phyloP scores from a whole-genome alignment of 371 early-diverging fungal species.

The Rhizopus stolonifer region DNA sequence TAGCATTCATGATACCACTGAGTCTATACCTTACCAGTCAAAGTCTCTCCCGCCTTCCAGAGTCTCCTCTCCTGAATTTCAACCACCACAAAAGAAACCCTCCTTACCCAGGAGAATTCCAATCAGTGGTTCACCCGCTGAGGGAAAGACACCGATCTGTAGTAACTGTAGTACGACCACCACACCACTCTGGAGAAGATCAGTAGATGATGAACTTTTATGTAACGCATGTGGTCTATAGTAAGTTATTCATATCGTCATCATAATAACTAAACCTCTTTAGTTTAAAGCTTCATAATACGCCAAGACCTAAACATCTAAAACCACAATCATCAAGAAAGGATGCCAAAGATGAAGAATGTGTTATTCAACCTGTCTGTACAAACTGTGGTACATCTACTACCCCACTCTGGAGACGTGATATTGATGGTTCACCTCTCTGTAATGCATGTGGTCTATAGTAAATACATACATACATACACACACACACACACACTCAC shows the following conservation, averaged over 20 bases:
- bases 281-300: slow-evolving; percentile 70
- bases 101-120: slow-evolving; percentile 8
- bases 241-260: slow-evolving; percentile 14
- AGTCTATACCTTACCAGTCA: slow-evolving; percentile 13
- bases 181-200: slow-evolving; percentile 96
- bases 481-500: no score
- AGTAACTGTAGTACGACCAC: slow-evolving; percentile 85
- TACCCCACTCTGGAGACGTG: slow-evolving; percentile 95
- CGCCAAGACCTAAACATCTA: slow-evolving; percentile 57
- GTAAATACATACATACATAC: slow-evolving; percentile 32
- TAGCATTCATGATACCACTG: not conserved
- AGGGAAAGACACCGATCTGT: slow-evolving; percentile 52
- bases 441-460: slow-evolving; percentile 98
- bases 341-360: slow-evolving; percentile 28
- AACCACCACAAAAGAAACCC: slow-evolving; percentile 12
- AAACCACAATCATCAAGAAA: slow-evolving; percentile 28
- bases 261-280: not conserved
- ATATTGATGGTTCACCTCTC: slow-evolving; percentile 71
- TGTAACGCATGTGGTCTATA: slow-evolving; percentile 97
- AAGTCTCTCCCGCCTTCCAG: slow-evolving; percentile 25
- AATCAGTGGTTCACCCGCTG: slow-evolving; percentile 19
- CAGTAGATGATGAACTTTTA: slow-evolving; percentile 73
- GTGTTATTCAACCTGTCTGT: slow-evolving; percentile 58
- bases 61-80: slow-evolving; percentile 8
- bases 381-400: slow-evolving; percentile 83